These are phyloP conservation scores for Polytolypa hystricis DNA, from an alignment of 2,329 filamentous ascomycete genomes.

Conservation along the genomic window DNA sequence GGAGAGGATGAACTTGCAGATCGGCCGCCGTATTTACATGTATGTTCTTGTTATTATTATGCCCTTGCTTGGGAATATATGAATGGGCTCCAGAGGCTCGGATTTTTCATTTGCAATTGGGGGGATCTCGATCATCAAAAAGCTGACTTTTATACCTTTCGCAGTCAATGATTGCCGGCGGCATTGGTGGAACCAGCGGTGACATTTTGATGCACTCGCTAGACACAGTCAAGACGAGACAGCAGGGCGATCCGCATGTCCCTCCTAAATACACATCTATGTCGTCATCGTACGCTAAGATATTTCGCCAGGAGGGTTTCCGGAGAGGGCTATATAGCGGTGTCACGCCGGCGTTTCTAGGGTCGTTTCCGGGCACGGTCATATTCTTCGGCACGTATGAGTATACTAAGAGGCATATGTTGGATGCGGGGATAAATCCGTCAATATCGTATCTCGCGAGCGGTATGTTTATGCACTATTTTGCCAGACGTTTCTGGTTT, in stretches of 20 bases:
- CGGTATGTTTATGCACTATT: slow-evolving; percentile 44
- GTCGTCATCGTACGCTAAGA: slow-evolving; percentile 82
- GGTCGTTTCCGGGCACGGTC: slow-evolving; percentile 86
- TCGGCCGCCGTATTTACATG: slow-evolving; percentile 13
- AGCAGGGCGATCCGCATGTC: slow-evolving; percentile 89
- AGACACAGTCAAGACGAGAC: slow-evolving; percentile 95
- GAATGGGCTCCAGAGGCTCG: no score
- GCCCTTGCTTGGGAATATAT: no score
- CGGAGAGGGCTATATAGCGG: slow-evolving; percentile 80
- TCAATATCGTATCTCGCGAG: slow-evolving; percentile 77
- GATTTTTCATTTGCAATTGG: neutral
- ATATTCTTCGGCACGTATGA: slow-evolving; percentile 97
- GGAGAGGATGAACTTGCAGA: slow-evolving; percentile 16
- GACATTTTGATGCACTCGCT: slow-evolving; percentile 98
- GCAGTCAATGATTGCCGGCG: slow-evolving; percentile 90
- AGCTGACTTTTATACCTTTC: slow-evolving; percentile 12
- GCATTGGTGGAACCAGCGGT: slow-evolving; percentile 80
- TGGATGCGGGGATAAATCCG: slow-evolving; percentile 72
- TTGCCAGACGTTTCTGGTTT: neutral
- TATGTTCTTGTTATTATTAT: slow-evolving; percentile 6
- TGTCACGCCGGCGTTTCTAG: slow-evolving; percentile 80
- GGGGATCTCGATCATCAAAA: no score
- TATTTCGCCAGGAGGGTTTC: slow-evolving; percentile 84
- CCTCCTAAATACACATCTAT: slow-evolving; percentile 89
- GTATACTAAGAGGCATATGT: slow-evolving; percentile 79